These are phyloP conservation scores for Monosporozyma unispora DNA, from an alignment of 805 yeast genomes.

Conservation along the genomic window DNA sequence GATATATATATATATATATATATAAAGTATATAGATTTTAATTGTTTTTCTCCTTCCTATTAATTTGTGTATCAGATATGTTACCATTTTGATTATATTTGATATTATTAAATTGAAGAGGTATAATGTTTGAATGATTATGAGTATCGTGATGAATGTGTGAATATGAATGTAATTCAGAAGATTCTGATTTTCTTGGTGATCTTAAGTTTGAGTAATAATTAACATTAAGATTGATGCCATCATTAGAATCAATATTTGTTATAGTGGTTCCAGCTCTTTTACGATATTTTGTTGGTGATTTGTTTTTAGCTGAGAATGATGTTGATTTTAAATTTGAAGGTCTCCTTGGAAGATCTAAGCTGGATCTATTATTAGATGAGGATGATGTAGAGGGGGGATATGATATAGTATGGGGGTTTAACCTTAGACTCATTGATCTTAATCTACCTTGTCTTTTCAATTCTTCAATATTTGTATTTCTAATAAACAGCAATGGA, in stretches of 20 bases:
- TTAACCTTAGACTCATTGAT: conserved; percentile 8
- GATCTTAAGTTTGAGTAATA: background rate
- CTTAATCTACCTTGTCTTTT: conserved; percentile 4
- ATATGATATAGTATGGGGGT: conserved; percentile 9
- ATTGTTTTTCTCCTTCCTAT: background rate
- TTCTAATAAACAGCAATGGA: conserved; percentile 11
- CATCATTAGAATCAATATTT: background rate
- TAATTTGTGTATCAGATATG: background rate
- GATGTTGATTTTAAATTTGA: background rate
- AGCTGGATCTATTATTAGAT: background rate
- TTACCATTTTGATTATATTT: background rate
- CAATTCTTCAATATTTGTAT: background rate
- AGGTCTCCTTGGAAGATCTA: background rate
- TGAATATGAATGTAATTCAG: background rate
- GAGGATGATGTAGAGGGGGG: background rate
- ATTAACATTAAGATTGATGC: background rate
- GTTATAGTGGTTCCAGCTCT: background rate
- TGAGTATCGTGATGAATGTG: too few species aligned
- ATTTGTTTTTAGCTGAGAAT: background rate
- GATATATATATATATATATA: background rate
- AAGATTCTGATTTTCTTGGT: background rate
- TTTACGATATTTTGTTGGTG: background rate
- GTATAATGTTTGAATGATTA: background rate
- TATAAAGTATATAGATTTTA: background rate
- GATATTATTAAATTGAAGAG: background rate